Conservation (phyloP, 139 green algal genomes). For the Closterium sp. region DNA sequence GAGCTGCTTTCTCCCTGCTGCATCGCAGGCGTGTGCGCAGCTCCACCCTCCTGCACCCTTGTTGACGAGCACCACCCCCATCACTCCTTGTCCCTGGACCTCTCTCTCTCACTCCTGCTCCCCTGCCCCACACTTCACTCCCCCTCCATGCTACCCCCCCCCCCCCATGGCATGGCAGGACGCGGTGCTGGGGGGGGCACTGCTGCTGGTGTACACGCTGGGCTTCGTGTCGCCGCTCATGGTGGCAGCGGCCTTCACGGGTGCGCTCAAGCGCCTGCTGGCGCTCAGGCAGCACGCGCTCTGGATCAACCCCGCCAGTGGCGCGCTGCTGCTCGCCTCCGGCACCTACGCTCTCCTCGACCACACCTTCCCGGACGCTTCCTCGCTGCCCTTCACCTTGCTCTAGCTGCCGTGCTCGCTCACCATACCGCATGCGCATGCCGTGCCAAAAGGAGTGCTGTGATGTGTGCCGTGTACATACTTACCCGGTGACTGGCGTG, state of each 20-base stretch:
- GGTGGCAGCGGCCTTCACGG: constrained; percentile 80
- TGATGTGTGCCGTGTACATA: too few species aligned
- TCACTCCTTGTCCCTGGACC: too few species aligned
- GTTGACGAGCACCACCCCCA: too few species aligned
- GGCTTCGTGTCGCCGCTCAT: constrained; percentile 94
- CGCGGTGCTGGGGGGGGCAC: constrained; percentile 64
- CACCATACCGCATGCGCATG: too few species aligned
- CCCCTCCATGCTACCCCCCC: too few species aligned
- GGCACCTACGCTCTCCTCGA: constrained; percentile 42
- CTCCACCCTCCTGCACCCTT: too few species aligned
- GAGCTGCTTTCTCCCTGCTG: too few species aligned
- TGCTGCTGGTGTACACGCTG: constrained; percentile 87
- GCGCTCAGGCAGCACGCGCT: constrained; percentile 68
- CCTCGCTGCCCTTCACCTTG: background rate
- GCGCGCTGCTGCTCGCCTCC: constrained; percentile 30
- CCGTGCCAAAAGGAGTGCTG: too few species aligned
- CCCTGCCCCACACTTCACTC: too few species aligned
- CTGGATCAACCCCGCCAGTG: constrained; percentile 80
- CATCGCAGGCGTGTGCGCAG: too few species aligned
- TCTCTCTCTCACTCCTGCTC: too few species aligned
- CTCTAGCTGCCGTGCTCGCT: background rate
- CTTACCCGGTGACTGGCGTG: too few species aligned
- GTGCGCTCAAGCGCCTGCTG: constrained; percentile 73
- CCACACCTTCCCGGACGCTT: constrained; percentile 23
- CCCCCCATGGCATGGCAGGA: background rate